Evolutionary conservation across 78 protist species (phyloP), one percentile per base, ranked within the genome.

Genomic region (Paulinella micropora): DNA sequence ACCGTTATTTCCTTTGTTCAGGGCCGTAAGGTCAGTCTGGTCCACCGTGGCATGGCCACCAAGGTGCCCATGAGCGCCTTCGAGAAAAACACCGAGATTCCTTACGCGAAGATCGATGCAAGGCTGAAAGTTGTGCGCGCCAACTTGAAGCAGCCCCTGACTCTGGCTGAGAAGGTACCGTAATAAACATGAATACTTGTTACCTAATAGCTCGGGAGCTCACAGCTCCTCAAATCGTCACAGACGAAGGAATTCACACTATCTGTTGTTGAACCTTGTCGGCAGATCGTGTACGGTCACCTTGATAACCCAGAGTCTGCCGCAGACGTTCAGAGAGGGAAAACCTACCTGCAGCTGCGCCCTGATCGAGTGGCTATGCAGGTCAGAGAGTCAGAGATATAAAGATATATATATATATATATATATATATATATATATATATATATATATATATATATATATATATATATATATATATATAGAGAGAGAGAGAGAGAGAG

Each of bases 321-420:
- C 77, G 77, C 36, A 1, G 89, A 90, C 34, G 40, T 90, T 0
- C 90, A 36, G 37, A 94, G 96, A 88, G 97, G 97, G 39, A 77
- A 89, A 73, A 85, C 94, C 6, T 95, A 95, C 91, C 93, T 96
- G 39, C 87, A 93, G 90, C 94, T 95, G 37, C 88, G 93, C 36
- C 98, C 98, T 35, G 98, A 96, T 87, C 94, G 98, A 34, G 98
- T 96, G 77, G 96, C 96, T 79, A 93, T 95, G 96, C 97, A 96
- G 83, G 94, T n/a, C n/a, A n/a, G n/a, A n/a, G n/a, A n/a, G n/a
- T n/a, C n/a, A n/a, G n/a, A n/a, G n/a, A n/a, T n/a, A n/a, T n/a
- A n/a, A n/a, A n/a, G n/a, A n/a, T n/a, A n/a, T n/a, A n/a, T n/a
- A n/a, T n/a, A n/a, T n/a, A n/a, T n/a, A n/a, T n/a, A n/a, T n/a